Percentiles rank a stretch among this genome's conserved stretches.
phyloP scores from a whole-genome alignment of 2,329 filamentous ascomycete genomes.

The Aspergillus sp. region DNA sequence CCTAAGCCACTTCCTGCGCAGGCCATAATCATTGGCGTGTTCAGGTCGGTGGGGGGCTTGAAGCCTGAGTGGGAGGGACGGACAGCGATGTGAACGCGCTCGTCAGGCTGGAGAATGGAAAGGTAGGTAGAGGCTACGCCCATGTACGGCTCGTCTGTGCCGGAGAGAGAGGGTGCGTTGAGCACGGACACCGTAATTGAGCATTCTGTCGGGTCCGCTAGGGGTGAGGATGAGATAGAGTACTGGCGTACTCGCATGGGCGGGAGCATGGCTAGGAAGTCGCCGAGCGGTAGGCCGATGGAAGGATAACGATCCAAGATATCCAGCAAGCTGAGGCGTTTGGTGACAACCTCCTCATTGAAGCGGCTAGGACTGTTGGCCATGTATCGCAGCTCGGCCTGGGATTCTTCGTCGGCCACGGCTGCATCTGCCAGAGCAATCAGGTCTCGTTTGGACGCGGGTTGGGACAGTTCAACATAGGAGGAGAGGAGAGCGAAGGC shows the following conservation, averaged over 20 bases:
- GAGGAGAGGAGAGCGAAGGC: constrained; percentile 66
- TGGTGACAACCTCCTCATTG: constrained; percentile 53
- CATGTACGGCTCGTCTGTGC: constrained; percentile 47
- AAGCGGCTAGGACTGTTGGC: constrained; percentile 43
- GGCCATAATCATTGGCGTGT: constrained; percentile 44
- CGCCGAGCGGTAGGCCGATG: constrained; percentile 63
- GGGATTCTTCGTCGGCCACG: constrained; percentile 51
- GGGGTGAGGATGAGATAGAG: constrained; percentile 74
- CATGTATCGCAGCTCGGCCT: constrained; percentile 40
- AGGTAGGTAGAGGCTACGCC: constrained; percentile 67
- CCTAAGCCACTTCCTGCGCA: constrained; percentile 57
- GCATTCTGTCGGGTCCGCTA: constrained; percentile 58
- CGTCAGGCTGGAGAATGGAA: constrained; percentile 42
- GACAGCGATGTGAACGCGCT: constrained; percentile 37
- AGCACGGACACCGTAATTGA: constrained; percentile 71
- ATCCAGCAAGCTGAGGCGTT: constrained; percentile 61
- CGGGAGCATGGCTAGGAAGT: constrained; percentile 71
- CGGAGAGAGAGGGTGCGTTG: constrained; percentile 53
- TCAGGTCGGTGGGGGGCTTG: constrained; percentile 36
- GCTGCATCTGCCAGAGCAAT: constrained; percentile 49
- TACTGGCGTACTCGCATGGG: constrained; percentile 79
- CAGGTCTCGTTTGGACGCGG: constrained; percentile 68
- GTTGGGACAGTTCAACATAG: constrained; percentile 73
- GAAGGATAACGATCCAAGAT: constrained; percentile 66
- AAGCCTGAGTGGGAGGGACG: constrained; percentile 40